Percentiles rank a stretch among this genome's conserved stretches.
Conservation (phyloP, 768 basidiomycete genomes). For the Lactarius hengduanensis region DNA sequence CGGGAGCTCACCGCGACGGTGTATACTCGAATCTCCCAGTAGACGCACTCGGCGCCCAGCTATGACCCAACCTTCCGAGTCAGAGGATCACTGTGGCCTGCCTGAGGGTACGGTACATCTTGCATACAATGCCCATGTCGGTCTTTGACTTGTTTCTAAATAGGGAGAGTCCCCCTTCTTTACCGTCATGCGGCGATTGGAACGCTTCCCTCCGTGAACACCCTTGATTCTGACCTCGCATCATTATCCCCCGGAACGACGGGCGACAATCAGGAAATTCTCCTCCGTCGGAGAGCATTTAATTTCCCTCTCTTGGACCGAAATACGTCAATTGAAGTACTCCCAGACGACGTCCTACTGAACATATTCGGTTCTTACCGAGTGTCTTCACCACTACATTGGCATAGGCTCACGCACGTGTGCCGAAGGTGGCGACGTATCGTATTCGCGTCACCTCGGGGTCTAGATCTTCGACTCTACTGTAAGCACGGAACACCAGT, state of each 20-base stretch:
- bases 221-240: background rate
- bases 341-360: background rate
- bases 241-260: background rate
- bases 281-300: background rate
- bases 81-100: background rate
- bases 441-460: background rate
- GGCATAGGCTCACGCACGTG: background rate
- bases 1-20: background rate
- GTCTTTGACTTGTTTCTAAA: background rate
- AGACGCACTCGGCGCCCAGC: background rate
- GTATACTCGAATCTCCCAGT: background rate
- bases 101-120: background rate
- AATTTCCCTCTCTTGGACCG: background rate
- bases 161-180: background rate
- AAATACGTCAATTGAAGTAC: background rate
- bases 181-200: background rate
- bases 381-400: background rate
- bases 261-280: background rate
- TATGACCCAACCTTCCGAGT: background rate
- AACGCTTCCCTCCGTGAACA: background rate
- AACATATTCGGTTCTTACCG: background rate
- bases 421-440: background rate
- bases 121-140: background rate
- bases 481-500: background rate
- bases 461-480: conserved; percentile 1